phyloP scores from a whole-genome alignment of 805 yeast genomes.

The Saturnispora sekii region DNA sequence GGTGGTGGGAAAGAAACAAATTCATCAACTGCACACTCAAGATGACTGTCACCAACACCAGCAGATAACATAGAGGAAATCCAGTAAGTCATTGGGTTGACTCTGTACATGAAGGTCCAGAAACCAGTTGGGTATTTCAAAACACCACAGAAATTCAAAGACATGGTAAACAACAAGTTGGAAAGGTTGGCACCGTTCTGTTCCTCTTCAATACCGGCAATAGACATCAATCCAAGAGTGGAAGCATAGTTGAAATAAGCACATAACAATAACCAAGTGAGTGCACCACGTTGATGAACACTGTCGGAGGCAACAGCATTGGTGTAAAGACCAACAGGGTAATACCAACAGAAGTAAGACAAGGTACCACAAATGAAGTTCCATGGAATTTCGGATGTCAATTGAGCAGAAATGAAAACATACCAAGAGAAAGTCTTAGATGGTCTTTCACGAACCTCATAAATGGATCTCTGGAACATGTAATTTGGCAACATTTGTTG shows the following conservation, averaged over 20 bases:
- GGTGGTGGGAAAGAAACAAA: constrained; percentile 42
- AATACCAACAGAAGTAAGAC: constrained; percentile 55
- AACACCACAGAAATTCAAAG: constrained; percentile 72
- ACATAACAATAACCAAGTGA: constrained; percentile 31
- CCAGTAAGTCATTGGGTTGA: constrained; percentile 61
- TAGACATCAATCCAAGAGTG: constrained; percentile 47
- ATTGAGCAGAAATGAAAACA: constrained; percentile 51
- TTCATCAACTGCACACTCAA: constrained; percentile 42
- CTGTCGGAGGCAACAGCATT: constrained; percentile 46
- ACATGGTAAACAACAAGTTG: constrained; percentile 47
- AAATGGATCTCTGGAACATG: constrained; percentile 51
- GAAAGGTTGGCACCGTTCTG: constrained; percentile 59
- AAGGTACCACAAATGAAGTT: constrained; percentile 53
- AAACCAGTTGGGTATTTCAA: constrained; percentile 55
- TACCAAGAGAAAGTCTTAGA: constrained; percentile 62
- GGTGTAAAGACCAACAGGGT: constrained; percentile 56
- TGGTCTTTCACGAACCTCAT: constrained; percentile 67
- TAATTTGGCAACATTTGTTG: constrained; percentile 58
- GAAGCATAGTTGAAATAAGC: constrained; percentile 46
- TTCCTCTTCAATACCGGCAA: constrained; percentile 49
- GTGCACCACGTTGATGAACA: constrained; percentile 46
- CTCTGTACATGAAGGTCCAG: constrained; percentile 72
- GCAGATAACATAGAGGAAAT: constrained; percentile 44
- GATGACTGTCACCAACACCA: constrained; percentile 42
- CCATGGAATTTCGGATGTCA: constrained; percentile 61